Base-by-base conservation (phyloP, 768 basidiomycete genomes). In the Fibroporia radiculosa region DNA sequence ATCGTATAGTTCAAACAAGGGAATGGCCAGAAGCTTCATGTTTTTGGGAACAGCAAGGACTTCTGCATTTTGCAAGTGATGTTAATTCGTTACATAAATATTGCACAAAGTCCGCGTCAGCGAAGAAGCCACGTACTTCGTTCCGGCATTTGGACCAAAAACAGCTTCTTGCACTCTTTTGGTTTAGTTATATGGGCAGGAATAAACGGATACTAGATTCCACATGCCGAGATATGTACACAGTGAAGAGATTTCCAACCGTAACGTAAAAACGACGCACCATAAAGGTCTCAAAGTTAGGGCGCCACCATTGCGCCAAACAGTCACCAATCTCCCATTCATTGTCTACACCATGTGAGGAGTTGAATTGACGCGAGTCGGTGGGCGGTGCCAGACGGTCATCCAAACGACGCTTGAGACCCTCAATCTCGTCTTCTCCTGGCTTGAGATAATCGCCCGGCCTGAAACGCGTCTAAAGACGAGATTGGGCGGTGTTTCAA, bases 401-500 rank as follows among this genome's bases (percentile, higher is more conserved):
- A 61, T 97, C 89, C 23, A 99, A 71, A 7, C 91, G 78, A 12
- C 80, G 76, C 64, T 96, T 91, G 39, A 98, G 77, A 3, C 96
- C 96, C 3, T 89, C 82, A 42, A 84, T 72, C 56, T 98, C 95
- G 56, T 89, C 84, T 68, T 98, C 96, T 6, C 91, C 89, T 1
- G 95, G 95, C 60, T 92, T 92, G 48, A 99, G 81, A 66, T 98
- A 98, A 66, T 97, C 93, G n/a, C 96, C 96, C 3, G 96, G 96
- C 12, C 92, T 93, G 42, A 12, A 40, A 24, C 32, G 1, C 14
- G 20, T 36, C 14, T 11, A 28, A 7, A 43, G 11, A 6, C 13
- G 29, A 45, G 16, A 20, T 48, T n/a, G 36, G 22, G 18, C 22
- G 46, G 3, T 35, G 32, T 34, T 29, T 11, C 24, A 33, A n/a